A percentile compares a stretch with the other conserved stretches of the same genome.
These are phyloP conservation scores for Hortiboletus flavorubellus DNA, from an alignment of 768 basidiomycete genomes.

Conservation along the genomic window DNA sequence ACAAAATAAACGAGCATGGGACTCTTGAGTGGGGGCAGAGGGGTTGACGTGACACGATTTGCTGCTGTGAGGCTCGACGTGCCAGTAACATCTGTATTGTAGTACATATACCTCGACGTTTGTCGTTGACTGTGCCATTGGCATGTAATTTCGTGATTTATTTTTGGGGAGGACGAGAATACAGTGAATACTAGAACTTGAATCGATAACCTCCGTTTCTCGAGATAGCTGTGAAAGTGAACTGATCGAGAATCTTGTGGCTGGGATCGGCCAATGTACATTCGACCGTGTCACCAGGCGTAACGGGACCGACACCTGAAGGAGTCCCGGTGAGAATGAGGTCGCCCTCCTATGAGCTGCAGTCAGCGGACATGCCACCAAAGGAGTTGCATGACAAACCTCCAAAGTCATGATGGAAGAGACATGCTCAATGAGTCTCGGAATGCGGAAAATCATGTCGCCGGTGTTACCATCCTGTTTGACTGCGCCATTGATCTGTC, in stretches of 20 bases:
- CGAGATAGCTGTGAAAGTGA: constrained; percentile 63
- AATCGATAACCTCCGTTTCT: constrained; percentile 72
- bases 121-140: constrained; percentile 13
- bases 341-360: constrained; percentile 70
- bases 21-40: constrained; percentile 1
- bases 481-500: constrained; percentile 74
- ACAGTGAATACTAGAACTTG: constrained; percentile 19
- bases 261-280: constrained; percentile 60
- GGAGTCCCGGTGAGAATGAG: constrained; percentile 92
- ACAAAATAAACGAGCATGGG: constrained; percentile 16
- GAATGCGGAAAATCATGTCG: constrained; percentile 93
- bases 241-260: constrained; percentile 54
- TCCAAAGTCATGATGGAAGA: constrained; percentile 98
- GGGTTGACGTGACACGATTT: background rate
- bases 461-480: constrained; percentile 84
- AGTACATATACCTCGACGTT: constrained; percentile 16
- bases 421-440: constrained; percentile 82
- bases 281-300: constrained; percentile 72
- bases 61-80: background rate
- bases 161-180: background rate
- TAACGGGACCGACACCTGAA: constrained; percentile 79
- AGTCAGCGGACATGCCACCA: background rate
- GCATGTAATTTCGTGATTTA: constrained; percentile 11
- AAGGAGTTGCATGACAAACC: constrained; percentile 38
- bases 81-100: constrained; percentile 7